These are phyloP conservation scores for Veloporphyrellus conicus DNA, from an alignment of 1,284 basidiomycete genomes.

Conservation along the genomic window DNA sequence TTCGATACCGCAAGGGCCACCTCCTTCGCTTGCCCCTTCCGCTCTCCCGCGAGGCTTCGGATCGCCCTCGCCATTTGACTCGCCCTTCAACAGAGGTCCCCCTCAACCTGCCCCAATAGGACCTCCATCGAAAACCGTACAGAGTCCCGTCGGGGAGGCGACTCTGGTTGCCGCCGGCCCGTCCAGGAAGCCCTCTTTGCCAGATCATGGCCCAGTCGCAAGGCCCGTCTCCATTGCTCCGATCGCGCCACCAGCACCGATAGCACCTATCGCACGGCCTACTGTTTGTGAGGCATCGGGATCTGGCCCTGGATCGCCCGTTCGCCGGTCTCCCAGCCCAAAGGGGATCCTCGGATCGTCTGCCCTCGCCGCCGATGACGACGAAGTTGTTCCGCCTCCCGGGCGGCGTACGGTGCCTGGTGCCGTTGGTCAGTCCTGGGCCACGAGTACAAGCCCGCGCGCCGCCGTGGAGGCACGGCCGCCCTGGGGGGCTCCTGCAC, in stretches of 20 bases:
- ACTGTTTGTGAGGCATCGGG: slow-evolving; percentile 42
- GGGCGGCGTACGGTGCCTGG: slow-evolving; percentile 43
- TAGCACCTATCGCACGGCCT: slow-evolving; percentile 43
- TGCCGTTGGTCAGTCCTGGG: slow-evolving; percentile 46
- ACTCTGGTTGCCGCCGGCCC: slow-evolving; percentile 36
- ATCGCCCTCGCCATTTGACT: slow-evolving; percentile 47
- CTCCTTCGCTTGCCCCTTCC: slow-evolving; percentile 48
- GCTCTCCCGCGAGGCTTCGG: slow-evolving; percentile 50
- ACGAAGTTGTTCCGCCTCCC: slow-evolving; percentile 62
- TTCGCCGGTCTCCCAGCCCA: slow-evolving; percentile 64
- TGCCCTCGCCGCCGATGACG: slow-evolving; percentile 69
- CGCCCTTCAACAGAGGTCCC: slow-evolving; percentile 39
- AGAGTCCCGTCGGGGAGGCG: slow-evolving; percentile 39
- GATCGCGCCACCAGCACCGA: slow-evolving; percentile 39
- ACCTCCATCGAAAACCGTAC: slow-evolving; percentile 42
- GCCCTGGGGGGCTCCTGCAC: slow-evolving; percentile 46
- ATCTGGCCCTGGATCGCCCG: slow-evolving; percentile 60
- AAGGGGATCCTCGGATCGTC: slow-evolving; percentile 73
- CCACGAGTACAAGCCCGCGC: slow-evolving; percentile 42
- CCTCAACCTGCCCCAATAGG: slow-evolving; percentile 53
- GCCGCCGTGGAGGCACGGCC: slow-evolving; percentile 30
- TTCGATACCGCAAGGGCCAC: slow-evolving; percentile 41
- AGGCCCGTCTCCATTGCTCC: slow-evolving; percentile 39
- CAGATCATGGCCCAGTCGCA: slow-evolving; percentile 51
- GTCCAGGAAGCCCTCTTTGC: slow-evolving; percentile 32